Conservation (phyloP, 2,329 filamentous ascomycete genomes). For the Calonectria leucothoes region DNA sequence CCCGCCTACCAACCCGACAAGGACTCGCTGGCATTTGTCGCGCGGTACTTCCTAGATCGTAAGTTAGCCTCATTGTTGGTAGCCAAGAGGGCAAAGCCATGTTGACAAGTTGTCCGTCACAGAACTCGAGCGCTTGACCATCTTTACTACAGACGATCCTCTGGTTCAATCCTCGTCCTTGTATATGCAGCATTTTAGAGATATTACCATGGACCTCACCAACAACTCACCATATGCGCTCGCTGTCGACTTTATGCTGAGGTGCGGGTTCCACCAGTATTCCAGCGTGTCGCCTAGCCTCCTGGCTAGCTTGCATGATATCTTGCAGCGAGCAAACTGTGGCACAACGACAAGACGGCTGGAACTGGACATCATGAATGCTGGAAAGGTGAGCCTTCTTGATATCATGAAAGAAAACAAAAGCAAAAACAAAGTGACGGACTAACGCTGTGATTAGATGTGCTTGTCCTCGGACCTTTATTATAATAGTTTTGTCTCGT, state of each 20-base stretch:
- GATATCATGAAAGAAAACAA: too few relatives aligned
- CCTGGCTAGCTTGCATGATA: conserved; percentile 45
- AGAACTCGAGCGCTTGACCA: conserved; percentile 61
- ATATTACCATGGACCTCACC: conserved; percentile 40
- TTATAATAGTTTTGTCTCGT: conserved; percentile 55
- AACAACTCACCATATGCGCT: conserved; percentile 48
- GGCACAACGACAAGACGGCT: conserved; percentile 57
- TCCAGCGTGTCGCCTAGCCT: conserved; percentile 45
- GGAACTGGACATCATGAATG: conserved; percentile 63
- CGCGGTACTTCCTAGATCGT: conserved; percentile 65
- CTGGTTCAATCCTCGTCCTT: conserved; percentile 55
- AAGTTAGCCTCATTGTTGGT: conserved; percentile 18
- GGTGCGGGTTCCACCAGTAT: conserved; percentile 50
- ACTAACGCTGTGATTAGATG: conserved; percentile 46
- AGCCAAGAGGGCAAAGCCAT: neutral
- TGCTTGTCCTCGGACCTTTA: conserved; percentile 50
- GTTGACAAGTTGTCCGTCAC: neutral
- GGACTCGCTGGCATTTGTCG: conserved; percentile 55
- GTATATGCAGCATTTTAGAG: conserved; percentile 54
- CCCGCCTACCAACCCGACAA: conserved; percentile 41
- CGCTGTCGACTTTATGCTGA: conserved; percentile 51
- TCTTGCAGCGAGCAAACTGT: conserved; percentile 52
- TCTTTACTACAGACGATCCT: conserved; percentile 43
- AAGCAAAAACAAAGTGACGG: neutral
- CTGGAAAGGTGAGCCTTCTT: conserved; percentile 59